Percentiles rank a stretch among this genome's conserved stretches.
Conservation (phyloP, 768 basidiomycete species). For the Termitomyces sp. region DNA sequence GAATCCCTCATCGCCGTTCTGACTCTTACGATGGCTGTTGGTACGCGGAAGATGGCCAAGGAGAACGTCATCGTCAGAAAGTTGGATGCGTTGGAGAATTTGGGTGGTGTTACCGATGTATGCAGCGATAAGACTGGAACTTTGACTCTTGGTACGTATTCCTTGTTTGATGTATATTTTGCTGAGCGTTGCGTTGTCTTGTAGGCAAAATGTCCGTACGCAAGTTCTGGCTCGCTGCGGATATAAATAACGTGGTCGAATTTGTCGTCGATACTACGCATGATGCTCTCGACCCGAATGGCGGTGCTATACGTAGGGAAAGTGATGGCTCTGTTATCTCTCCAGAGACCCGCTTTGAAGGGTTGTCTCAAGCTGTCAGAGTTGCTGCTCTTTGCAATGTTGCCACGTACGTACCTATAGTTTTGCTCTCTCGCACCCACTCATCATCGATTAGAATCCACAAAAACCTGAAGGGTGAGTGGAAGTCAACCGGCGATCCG, state of each 20-base stretch:
- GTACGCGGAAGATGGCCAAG: slow-evolving; percentile 48
- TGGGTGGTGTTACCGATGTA: slow-evolving; percentile 49
- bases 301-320: slow-evolving; percentile 21
- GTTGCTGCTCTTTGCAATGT: slow-evolving; percentile 34
- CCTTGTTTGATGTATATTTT: neutral
- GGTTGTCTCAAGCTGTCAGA: slow-evolving; percentile 23
- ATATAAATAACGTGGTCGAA: slow-evolving; percentile 19
- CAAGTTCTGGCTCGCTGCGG: slow-evolving; percentile 32
- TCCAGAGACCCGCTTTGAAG: slow-evolving; percentile 14
- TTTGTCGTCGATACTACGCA: slow-evolving; percentile 27
- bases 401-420: slow-evolving; percentile 1
- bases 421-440: neutral
- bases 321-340: slow-evolving; percentile 19
- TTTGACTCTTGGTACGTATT: slow-evolving; percentile 31
- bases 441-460: slow-evolving; percentile 22
- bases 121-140: slow-evolving; percentile 71
- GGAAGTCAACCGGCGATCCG: slow-evolving; percentile 47
- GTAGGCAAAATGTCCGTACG: slow-evolving; percentile 36
- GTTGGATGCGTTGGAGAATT: slow-evolving; percentile 58
- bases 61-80: slow-evolving; percentile 59
- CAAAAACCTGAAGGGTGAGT: slow-evolving; percentile 35
- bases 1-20: slow-evolving; percentile 43
- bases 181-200: neutral
- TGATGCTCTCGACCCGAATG: slow-evolving; percentile 27
- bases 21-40: slow-evolving; percentile 55